phyloP scores from a whole-genome alignment of 352 stramenopile species.

The Synura sp. region DNA sequence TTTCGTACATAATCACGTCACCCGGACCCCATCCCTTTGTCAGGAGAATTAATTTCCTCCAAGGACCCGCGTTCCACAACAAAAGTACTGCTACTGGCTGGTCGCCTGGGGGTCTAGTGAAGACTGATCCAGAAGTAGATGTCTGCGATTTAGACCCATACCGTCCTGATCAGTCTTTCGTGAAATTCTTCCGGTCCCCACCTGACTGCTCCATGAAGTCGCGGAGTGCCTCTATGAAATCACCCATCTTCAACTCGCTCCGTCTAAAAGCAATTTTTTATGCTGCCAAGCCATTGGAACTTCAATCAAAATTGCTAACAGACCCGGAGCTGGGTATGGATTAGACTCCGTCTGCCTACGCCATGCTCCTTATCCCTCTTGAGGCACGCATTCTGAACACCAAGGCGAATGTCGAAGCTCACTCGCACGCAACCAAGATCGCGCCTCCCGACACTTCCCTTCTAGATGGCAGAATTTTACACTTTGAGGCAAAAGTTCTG shows the following conservation, averaged over 20 bases:
- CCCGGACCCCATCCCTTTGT: neutral
- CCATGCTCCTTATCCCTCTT: neutral
- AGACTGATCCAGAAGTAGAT: neutral
- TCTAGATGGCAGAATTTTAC: neutral
- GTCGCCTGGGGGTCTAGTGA: neutral
- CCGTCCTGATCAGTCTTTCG: neutral
- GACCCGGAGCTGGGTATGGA: neutral
- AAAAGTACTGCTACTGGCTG: neutral
- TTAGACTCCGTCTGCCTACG: neutral
- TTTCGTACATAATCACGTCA: constrained; percentile 3
- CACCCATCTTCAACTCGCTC: neutral
- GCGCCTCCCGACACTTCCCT: neutral
- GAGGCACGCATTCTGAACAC: neutral
- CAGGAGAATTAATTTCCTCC: neutral
- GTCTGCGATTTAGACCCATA: neutral
- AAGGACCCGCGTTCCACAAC: neutral
- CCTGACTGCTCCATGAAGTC: neutral
- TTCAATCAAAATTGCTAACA: neutral
- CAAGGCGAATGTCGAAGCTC: neutral
- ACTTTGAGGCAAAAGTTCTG: neutral
- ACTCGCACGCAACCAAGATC: constrained; percentile 8
- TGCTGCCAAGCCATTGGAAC: neutral
- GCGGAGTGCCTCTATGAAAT: constrained; percentile 8
- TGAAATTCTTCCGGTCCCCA: neutral
- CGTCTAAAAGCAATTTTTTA: constrained; percentile 1